Percentiles rank a stretch among this genome's conserved stretches.
phyloP scores from a whole-genome alignment of 2,329 filamentous ascomycete genomes.

The Hypomyces rosellus region DNA sequence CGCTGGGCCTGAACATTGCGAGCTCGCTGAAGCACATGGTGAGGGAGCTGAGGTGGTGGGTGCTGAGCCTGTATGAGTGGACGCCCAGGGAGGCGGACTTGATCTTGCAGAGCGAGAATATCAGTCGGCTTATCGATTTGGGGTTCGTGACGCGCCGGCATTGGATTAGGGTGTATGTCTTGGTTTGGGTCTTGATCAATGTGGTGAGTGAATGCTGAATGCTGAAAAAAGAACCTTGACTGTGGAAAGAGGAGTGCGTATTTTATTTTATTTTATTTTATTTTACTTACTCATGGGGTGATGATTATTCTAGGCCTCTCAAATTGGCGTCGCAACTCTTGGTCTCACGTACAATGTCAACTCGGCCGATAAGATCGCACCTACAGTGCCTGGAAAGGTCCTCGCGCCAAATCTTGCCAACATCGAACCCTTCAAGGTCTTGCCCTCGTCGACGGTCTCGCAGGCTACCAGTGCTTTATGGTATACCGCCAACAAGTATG shows the following conservation, averaged over 20 bases:
- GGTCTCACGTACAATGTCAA: slow-evolving; percentile 38
- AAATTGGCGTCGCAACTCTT: slow-evolving; percentile 37
- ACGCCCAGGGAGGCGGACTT: slow-evolving; percentile 29
- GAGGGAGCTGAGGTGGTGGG: slow-evolving; percentile 39
- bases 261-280: too few species aligned
- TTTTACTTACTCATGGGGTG: too few species aligned
- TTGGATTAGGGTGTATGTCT: slow-evolving; percentile 16
- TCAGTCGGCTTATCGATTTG: slow-evolving; percentile 18
- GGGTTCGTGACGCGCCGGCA: slow-evolving; percentile 14
- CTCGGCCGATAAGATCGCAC: slow-evolving; percentile 25
- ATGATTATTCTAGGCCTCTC: slow-evolving; percentile 26
- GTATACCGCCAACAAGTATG: slow-evolving; percentile 36
- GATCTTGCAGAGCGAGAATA: slow-evolving; percentile 19
- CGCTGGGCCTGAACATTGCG: slow-evolving; percentile 35
- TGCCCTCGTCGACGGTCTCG: slow-evolving; percentile 14
- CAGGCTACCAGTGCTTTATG: slow-evolving; percentile 27
- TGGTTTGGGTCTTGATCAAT: slow-evolving; percentile 18
- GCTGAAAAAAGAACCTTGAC: too few species aligned
- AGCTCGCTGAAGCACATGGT: slow-evolving; percentile 38
- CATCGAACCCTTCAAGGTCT: slow-evolving; percentile 26
- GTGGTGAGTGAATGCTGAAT: slow-evolving; percentile 13
- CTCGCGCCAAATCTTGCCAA: slow-evolving; percentile 30
- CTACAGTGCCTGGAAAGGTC: slow-evolving; percentile 29
- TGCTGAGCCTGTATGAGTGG: slow-evolving; percentile 31
- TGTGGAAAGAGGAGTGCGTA: too few species aligned